Conservation (phyloP, 495 filamentous ascomycete species). For the Hypoxylon cercidicola region DNA sequence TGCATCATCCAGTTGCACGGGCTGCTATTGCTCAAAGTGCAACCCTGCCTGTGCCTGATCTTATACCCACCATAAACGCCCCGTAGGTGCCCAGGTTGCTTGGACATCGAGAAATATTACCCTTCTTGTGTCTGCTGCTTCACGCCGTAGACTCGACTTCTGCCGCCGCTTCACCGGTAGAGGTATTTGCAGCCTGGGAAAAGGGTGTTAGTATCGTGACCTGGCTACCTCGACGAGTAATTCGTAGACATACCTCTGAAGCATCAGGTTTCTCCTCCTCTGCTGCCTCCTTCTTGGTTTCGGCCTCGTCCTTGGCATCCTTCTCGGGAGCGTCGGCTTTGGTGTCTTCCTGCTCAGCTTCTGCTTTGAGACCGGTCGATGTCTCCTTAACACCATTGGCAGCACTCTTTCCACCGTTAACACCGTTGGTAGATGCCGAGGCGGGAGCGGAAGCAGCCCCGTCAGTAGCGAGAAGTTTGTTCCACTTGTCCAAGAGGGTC, state of each 20-base stretch:
- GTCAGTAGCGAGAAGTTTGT: slow-evolving; percentile 73
- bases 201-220: slow-evolving; percentile 19
- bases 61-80: slow-evolving; percentile 42
- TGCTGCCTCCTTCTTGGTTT: slow-evolving; percentile 40
- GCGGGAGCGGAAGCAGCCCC: slow-evolving; percentile 46
- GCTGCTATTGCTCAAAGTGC: slow-evolving; percentile 8
- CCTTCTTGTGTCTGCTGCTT: slow-evolving; percentile 19
- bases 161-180: slow-evolving; percentile 22
- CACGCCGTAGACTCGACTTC: slow-evolving; percentile 34
- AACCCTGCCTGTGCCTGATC: slow-evolving; percentile 20
- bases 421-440: slow-evolving; percentile 54
- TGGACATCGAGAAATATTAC: slow-evolving; percentile 18
- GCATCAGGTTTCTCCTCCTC: slow-evolving; percentile 45
- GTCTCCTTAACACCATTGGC: slow-evolving; percentile 62
- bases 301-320: slow-evolving; percentile 48
- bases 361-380: slow-evolving; percentile 61
- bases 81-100: slow-evolving; percentile 20
- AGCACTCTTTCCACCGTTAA: slow-evolving; percentile 62
- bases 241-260: slow-evolving; percentile 46
- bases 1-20: slow-evolving; percentile 18
- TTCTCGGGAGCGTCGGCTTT: slow-evolving; percentile 47
- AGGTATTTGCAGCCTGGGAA: slow-evolving; percentile 16
- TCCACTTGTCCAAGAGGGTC: slow-evolving; percentile 81
- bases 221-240: background rate
- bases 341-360: slow-evolving; percentile 52